phyloP scores from a whole-genome alignment of 148 eudicot species.

The Vaccinium vitisidaea region DNA sequence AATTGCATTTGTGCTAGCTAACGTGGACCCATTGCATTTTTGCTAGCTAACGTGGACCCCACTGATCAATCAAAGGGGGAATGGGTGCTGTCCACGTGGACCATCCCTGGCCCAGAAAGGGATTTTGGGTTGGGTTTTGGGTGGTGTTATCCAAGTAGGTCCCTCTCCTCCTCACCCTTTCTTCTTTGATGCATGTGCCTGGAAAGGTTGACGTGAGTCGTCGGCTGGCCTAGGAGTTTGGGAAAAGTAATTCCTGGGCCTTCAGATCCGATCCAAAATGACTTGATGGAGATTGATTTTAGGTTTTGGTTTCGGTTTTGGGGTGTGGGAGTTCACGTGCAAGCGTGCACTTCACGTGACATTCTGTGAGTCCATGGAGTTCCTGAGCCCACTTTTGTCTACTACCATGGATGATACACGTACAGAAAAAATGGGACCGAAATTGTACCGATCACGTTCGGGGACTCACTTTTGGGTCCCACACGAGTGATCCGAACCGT shows the following conservation, averaged over 20 bases:
- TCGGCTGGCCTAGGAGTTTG: neutral
- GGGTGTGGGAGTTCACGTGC: constrained; percentile 5
- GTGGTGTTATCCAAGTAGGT: constrained; percentile 11
- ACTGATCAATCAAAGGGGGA: neutral
- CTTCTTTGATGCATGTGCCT: neutral
- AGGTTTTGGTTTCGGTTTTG: neutral
- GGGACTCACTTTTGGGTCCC: too few species aligned
- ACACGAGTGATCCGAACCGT: too few species aligned
- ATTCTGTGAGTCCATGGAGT: neutral
- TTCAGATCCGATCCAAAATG: neutral
- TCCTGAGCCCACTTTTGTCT: neutral
- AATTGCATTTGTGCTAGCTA: too few species aligned
- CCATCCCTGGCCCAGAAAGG: constrained; percentile 23
- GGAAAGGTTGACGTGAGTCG: neutral
- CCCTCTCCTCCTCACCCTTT: neutral
- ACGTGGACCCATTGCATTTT: neutral
- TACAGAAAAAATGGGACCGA: too few species aligned
- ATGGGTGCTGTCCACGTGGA: constrained; percentile 42
- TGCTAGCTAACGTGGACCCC: neutral
- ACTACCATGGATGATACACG: too few species aligned
- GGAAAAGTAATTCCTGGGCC: neutral
- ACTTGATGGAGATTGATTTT: neutral
- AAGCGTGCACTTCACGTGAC: constrained; percentile 15
- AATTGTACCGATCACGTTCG: too few species aligned
- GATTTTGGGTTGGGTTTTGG: constrained; percentile 15